Evolutionary conservation across 257 asterid species (phyloP).

Genomic region (Dorcoceras hygrometricum): DNA sequence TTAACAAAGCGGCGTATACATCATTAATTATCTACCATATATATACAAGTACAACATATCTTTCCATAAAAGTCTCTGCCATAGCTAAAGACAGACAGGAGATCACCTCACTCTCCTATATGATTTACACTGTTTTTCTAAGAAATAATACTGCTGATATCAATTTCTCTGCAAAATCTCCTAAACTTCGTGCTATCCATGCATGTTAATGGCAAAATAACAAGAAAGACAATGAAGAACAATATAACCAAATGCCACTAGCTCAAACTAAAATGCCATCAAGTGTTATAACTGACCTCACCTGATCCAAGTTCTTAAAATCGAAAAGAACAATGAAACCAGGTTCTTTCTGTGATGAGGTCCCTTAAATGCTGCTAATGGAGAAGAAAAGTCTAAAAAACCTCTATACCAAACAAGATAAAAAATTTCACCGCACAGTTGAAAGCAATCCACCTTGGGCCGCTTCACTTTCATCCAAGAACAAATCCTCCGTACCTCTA

Average conservation of each 20-base stretch:
- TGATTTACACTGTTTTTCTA: neutral
- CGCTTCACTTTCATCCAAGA: conserved; percentile 71
- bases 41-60: too few relatives aligned
- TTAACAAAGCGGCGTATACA: too few relatives aligned
- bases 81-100: neutral
- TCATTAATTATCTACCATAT: too few relatives aligned
- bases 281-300: neutral
- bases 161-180: neutral
- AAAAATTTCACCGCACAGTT: conserved; percentile 45
- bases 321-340: neutral
- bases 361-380: too few relatives aligned
- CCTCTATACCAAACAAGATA: neutral
- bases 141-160: conserved; percentile 7
- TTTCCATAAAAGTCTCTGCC: too few relatives aligned
- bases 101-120: conserved; percentile 16
- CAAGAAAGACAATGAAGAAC: neutral
- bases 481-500: conserved; percentile 70
- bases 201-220: conserved; percentile 2
- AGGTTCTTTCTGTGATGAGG: neutral
- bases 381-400: neutral
- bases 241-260: neutral
- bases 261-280: too few relatives aligned
- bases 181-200: neutral
- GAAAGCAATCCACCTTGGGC: conserved; percentile 74
- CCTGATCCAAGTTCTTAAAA: neutral